Percentiles rank a stretch among this genome's conserved stretches.
Conservation (phyloP, 2,329 filamentous ascomycete species). For the Pseudocercospora vitis region DNA sequence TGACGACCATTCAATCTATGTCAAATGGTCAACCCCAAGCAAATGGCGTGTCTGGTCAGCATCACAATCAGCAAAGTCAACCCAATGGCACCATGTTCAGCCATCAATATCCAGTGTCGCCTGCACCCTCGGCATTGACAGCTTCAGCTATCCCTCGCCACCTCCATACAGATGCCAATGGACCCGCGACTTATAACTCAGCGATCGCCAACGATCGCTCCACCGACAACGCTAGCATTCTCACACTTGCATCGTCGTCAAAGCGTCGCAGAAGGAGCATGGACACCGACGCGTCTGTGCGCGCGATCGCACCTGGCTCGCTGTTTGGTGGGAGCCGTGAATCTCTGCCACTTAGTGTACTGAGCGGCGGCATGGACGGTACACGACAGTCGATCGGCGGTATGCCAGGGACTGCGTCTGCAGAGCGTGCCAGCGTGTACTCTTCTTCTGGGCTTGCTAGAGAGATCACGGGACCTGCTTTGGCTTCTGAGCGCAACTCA, state of each 20-base stretch:
- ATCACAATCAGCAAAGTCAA: slow-evolving; percentile 40
- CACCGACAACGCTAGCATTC: slow-evolving; percentile 81
- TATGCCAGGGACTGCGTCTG: slow-evolving; percentile 47
- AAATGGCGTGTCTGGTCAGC: slow-evolving; percentile 30
- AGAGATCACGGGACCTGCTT: slow-evolving; percentile 50
- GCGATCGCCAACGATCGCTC: slow-evolving; percentile 79
- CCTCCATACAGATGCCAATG: slow-evolving; percentile 48
- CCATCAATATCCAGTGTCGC: slow-evolving; percentile 57
- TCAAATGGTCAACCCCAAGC: slow-evolving; percentile 44
- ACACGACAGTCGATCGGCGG: slow-evolving; percentile 56
- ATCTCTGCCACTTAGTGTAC: slow-evolving; percentile 73
- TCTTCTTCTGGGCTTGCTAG: slow-evolving; percentile 45
- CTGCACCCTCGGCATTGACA: slow-evolving; percentile 53
- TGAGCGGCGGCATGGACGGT: slow-evolving; percentile 59
- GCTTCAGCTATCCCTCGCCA: slow-evolving; percentile 73
- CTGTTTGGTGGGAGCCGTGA: slow-evolving; percentile 80
- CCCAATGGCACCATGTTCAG: slow-evolving; percentile 52
- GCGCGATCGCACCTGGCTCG: slow-evolving; percentile 78
- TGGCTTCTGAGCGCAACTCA: slow-evolving; percentile 76
- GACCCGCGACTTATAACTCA: slow-evolving; percentile 62
- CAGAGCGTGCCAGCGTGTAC: slow-evolving; percentile 78
- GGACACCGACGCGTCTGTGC: slow-evolving; percentile 82
- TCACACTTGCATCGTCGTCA: slow-evolving; percentile 79
- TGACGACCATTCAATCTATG: slow-evolving; percentile 81
- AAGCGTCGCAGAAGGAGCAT: slow-evolving; percentile 77